These are phyloP conservation scores for Kwoniella sp. DNA, from an alignment of 768 basidiomycete species.

Conservation along the genomic window DNA sequence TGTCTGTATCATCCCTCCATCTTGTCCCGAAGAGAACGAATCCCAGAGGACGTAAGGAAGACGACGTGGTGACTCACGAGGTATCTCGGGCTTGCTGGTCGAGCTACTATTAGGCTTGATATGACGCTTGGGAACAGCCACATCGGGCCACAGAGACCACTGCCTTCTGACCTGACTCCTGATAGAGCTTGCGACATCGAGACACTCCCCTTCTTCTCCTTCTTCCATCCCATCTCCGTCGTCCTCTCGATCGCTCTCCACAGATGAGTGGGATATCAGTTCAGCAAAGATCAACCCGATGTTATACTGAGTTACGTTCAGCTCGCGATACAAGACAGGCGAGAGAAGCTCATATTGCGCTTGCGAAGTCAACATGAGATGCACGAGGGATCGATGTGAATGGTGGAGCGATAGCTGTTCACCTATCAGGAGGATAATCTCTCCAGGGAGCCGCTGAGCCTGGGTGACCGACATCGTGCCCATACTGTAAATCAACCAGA, in stretches of 20 bases:
- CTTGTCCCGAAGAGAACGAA: too few relatives aligned
- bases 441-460: neutral
- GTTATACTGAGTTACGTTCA: neutral
- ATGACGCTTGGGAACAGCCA: neutral
- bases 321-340: neutral
- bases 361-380: neutral
- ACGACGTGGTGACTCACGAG: too few relatives aligned
- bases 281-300: neutral
- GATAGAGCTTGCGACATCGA: too few relatives aligned
- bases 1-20: too few relatives aligned
- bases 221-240: neutral
- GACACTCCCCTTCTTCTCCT: neutral
- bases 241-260: neutral
- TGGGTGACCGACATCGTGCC: too few relatives aligned
- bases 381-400: neutral
- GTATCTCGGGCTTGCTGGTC: neutral
- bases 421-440: neutral
- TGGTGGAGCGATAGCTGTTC: neutral
- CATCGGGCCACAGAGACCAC: conserved; percentile 11
- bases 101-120: too few relatives aligned
- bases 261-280: neutral
- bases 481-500: too few relatives aligned
- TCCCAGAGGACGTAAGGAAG: too few relatives aligned
- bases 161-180: neutral
- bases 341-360: neutral